Evolutionary conservation across 495 filamentous ascomycete species (phyloP).

Genomic region (Filosporella fistucella): DNA sequence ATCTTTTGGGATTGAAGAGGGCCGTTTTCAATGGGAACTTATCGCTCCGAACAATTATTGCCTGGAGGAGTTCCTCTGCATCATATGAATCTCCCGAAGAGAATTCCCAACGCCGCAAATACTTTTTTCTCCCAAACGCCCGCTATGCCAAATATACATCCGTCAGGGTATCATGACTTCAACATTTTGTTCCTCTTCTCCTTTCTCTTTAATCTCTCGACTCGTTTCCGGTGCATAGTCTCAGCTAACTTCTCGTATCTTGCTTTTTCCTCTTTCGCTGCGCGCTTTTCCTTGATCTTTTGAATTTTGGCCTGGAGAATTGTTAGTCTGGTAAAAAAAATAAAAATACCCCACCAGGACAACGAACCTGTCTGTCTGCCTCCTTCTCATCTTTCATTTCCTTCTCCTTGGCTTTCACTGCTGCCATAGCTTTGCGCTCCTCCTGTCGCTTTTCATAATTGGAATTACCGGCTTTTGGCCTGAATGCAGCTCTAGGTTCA

Average conservation of each 20-base stretch:
- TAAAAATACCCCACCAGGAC: not conserved
- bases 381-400: constrained; percentile 97
- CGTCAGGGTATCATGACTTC: constrained; percentile 61
- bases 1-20: too few species aligned
- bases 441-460: constrained; percentile 73
- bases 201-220: constrained; percentile 86
- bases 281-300: constrained; percentile 75
- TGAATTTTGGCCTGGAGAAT: constrained; percentile 62
- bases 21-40: too few species aligned
- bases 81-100: too few species aligned
- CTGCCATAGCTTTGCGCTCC: constrained; percentile 56
- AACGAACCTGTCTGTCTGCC: constrained; percentile 69
- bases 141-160: constrained; percentile 4
- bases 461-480: constrained; percentile 68
- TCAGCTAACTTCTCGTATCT: constrained; percentile 92
- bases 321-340: constrained; percentile 6
- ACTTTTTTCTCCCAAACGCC: constrained; percentile 16
- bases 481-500: constrained; percentile 74
- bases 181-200: constrained; percentile 98
- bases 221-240: constrained; percentile 94
- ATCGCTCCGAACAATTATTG: too few species aligned
- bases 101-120: too few species aligned
- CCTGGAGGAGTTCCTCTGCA: too few species aligned
- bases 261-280: constrained; percentile 86
- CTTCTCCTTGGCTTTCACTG: constrained; percentile 82